Evolutionary conservation across 305 asterid genomes (phyloP).

Genomic region (Fraxinus latifolia): DNA sequence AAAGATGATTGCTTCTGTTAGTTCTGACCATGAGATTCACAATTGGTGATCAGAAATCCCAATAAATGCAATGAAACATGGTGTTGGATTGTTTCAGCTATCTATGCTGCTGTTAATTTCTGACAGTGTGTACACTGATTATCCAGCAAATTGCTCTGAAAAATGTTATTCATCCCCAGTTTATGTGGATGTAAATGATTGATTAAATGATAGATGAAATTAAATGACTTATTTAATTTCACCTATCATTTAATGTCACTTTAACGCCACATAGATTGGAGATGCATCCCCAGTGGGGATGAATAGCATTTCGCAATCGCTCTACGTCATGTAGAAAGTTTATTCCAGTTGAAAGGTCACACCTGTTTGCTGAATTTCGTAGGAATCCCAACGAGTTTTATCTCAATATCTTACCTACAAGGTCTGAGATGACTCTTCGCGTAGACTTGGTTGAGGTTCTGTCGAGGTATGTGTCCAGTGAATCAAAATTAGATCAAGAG

Average conservation of each 20-base stretch:
- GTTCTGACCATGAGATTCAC: constrained; percentile 39
- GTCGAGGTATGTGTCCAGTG: constrained; percentile 27
- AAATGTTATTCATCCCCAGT: no score
- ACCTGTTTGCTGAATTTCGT: constrained; percentile 44
- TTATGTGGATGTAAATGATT: no score
- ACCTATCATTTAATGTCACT: no score
- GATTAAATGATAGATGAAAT: no score
- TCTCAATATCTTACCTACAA: constrained; percentile 39
- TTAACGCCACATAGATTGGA: no score
- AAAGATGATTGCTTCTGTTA: constrained; percentile 33
- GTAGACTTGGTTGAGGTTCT: constrained; percentile 40
- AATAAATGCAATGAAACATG: constrained; percentile 37
- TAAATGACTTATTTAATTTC: no score
- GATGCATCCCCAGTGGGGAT: no score
- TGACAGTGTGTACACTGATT: constrained; percentile 42
- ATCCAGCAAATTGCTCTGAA: constrained; percentile 39
- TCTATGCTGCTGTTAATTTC: constrained; percentile 43
- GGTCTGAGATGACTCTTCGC: constrained; percentile 36
- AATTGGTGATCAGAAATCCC: constrained; percentile 51
- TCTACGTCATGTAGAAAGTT: constrained; percentile 33
- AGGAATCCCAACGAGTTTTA: constrained; percentile 37
- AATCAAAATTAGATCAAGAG: constrained; percentile 34
- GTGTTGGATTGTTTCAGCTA: constrained; percentile 48
- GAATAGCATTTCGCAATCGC: not conserved
- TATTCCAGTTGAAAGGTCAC: constrained; percentile 44